phyloP scores from a whole-genome alignment of 176 grass and related monocot species.

The Saccharum officinarum region DNA sequence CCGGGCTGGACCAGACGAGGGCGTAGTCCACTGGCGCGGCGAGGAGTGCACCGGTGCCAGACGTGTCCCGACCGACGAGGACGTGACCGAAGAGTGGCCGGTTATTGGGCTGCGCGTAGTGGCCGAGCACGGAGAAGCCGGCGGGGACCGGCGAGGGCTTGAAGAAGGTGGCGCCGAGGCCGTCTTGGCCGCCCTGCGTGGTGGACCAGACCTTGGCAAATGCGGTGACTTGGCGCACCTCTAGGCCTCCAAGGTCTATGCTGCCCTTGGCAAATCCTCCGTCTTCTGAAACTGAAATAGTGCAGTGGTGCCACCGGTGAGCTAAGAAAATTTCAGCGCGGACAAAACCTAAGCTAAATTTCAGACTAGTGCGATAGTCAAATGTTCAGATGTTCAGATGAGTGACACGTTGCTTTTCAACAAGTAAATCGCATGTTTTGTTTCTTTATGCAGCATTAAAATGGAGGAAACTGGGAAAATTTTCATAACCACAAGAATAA shows the following conservation, averaged over 20 bases:
- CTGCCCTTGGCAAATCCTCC: conserved; percentile 65
- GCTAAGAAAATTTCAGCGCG: background rate
- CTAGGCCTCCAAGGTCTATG: conserved; percentile 65
- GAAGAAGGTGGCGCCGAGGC: conserved; percentile 65
- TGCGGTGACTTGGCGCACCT: conserved; percentile 52
- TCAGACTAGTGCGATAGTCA: background rate
- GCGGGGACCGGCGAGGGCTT: conserved; percentile 47
- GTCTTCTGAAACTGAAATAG: conserved; percentile 40
- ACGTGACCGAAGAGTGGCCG: conserved; percentile 57
- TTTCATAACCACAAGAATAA: background rate
- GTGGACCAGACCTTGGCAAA: conserved; percentile 72
- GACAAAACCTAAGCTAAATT: background rate
- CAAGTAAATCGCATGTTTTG: background rate
- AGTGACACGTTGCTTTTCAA: background rate
- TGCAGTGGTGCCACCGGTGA: background rate
- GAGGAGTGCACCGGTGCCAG: conserved; percentile 23
- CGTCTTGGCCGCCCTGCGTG: conserved; percentile 56
- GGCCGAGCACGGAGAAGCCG: conserved; percentile 61
- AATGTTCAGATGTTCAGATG: background rate
- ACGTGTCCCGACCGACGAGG: conserved; percentile 45
- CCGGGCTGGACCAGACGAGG: conserved; percentile 75
- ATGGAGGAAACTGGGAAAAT: background rate
- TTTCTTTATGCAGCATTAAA: background rate
- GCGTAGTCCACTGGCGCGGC: conserved; percentile 52
- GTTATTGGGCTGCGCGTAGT: conserved; percentile 82